A percentile compares a stretch with the other conserved stretches of the same genome.
Evolutionary conservation across 768 basidiomycete species (phyloP).

Genomic region (Boletus vermiculosoides): DNA sequence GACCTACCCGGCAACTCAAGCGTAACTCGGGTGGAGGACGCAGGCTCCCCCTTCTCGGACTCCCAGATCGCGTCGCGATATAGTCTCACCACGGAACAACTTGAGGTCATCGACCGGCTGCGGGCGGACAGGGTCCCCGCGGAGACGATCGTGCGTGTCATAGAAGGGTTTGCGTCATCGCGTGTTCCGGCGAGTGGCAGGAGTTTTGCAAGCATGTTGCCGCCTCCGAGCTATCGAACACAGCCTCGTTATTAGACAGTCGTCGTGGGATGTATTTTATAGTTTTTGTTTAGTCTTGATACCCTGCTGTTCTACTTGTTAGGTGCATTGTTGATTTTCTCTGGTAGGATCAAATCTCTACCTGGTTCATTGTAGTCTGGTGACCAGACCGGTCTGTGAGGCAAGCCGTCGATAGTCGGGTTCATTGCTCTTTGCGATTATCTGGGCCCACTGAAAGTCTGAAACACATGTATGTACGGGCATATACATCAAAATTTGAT

Average conservation of each 20-base stretch:
- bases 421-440: neutral
- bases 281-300: neutral
- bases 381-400: too few species aligned
- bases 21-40: neutral
- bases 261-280: too few species aligned
- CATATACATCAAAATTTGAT: too few species aligned
- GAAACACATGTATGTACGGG: too few species aligned
- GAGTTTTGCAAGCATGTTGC: conserved; percentile 7
- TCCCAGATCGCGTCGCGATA: neutral
- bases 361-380: too few species aligned
- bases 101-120: conserved; percentile 13
- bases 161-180: conserved; percentile 7
- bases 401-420: too few species aligned
- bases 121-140: conserved; percentile 6
- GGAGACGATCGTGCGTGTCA: conserved; percentile 17
- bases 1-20: neutral
- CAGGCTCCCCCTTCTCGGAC: neutral
- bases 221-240: conserved; percentile 24
- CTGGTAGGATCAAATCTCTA: neutral
- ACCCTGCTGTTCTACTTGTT: neutral
- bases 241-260: neutral
- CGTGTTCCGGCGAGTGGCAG: neutral
- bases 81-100: conserved; percentile 15
- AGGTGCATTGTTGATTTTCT: neutral
- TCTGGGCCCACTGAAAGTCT: neutral